phyloP scores from a whole-genome alignment of 2,329 filamentous ascomycete genomes.

The Fusarium sp. region DNA sequence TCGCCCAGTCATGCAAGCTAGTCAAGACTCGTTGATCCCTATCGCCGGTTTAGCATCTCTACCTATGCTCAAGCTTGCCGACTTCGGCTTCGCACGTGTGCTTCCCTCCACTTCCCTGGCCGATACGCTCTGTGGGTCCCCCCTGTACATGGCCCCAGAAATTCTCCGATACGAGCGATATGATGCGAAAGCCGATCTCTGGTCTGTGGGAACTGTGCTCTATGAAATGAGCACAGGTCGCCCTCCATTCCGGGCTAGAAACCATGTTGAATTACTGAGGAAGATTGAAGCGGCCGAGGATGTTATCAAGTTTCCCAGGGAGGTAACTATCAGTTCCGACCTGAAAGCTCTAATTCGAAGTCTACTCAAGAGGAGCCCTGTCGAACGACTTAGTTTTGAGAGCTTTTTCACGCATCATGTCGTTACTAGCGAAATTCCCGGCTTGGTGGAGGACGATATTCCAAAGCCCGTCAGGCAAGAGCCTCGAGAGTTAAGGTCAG shows the following conservation, averaged over 20 bases:
- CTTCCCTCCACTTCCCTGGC: conserved; percentile 92
- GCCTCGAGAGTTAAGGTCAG: conserved; percentile 55
- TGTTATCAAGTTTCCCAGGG: conserved; percentile 84
- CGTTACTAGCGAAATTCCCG: conserved; percentile 82
- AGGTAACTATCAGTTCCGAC: conserved; percentile 78
- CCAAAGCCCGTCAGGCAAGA: conserved; percentile 60
- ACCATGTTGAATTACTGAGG: conserved; percentile 93
- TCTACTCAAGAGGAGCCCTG: conserved; percentile 87
- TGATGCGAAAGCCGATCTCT: conserved; percentile 95
- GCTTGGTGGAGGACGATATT: conserved; percentile 83
- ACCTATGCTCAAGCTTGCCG: conserved; percentile 96
- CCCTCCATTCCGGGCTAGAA: conserved; percentile 91
- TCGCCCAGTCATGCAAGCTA: conserved; percentile 79
- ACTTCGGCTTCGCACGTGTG: conserved; percentile 98
- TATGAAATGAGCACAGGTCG: conserved; percentile 95
- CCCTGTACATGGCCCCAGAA: conserved; percentile 98
- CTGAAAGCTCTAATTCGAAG: conserved; percentile 86
- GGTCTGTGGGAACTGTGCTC: conserved; percentile 96
- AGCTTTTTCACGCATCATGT: conserved; percentile 85
- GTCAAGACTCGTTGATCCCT: conserved; percentile 85
- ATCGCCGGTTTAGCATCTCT: conserved; percentile 85
- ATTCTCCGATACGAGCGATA: conserved; percentile 98
- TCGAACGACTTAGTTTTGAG: conserved; percentile 88
- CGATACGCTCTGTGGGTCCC: conserved; percentile 96
- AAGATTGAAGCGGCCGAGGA: conserved; percentile 94